Base-by-base conservation (phyloP, 768 basidiomycete species). In the Tulasnella sp. region DNA sequence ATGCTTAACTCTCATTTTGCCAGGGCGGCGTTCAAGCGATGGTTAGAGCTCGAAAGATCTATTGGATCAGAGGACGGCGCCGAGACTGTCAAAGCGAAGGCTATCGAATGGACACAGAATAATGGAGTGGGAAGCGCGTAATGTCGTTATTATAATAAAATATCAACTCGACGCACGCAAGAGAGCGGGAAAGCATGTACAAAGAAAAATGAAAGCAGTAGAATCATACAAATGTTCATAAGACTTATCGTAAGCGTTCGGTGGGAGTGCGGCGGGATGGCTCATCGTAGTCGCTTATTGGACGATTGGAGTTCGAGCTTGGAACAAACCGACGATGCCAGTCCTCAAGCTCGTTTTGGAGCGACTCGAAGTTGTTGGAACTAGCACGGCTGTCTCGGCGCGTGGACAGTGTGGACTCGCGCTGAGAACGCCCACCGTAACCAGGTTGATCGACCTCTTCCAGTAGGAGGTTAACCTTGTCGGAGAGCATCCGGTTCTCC, bases 1-100 rank as follows among this genome's bases (percentile, higher is more conserved):
- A 82, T 42, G 77, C 82, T 16, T 82, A 82, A 80, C 75, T 19
- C 21, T 68, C 39, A 38, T 79, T 34, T 39, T 73, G 18, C 14
- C 79, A 96, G 95, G 86, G 90, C 92, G 39, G 92, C 98, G 85
- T 99, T 99, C 90, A 99, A 99, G 86, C 98, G 98, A 85, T 98
- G 97, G 95, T 88, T 99, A 42, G 92, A 92, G 80, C 85, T 98
- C 52, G 98, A 99, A 85, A 91, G 90, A 82, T 89, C 91, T 82
- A 86, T 96, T 80, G 98, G 97, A 5, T 94, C 98, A 82, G 94
- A 93, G 80, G 92, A 92, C 62, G 96, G 96, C 27, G 92, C 90
- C 38, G 89, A 89, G 40, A 84, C 84, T 71, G 97, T 98, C 71
- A 99, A 98, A 87, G 87, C 90, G 82, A 94, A 93, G 84, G 98